Conservation (phyloP, 1,139 yeast species). For the Pichia sorboxylosa region DNA sequence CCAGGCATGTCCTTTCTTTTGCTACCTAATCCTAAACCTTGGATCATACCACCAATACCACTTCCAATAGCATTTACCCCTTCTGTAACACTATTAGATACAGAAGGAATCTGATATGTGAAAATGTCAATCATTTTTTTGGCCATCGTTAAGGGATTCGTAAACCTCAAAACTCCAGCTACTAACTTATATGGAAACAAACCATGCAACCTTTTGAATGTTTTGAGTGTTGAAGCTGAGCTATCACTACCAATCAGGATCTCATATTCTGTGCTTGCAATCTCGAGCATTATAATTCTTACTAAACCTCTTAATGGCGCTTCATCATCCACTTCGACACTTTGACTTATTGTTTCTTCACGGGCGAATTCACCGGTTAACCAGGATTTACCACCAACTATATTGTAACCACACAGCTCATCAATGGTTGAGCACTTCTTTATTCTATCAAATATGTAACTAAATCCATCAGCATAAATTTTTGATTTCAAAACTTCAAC, state of each 20-base stretch:
- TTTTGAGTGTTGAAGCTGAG: conserved; percentile 60
- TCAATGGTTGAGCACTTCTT: conserved; percentile 41
- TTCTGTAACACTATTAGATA: conserved; percentile 26
- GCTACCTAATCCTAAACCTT: conserved; percentile 7
- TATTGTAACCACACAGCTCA: conserved; percentile 29
- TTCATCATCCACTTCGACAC: conserved; percentile 1
- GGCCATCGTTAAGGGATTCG: conserved; percentile 79
- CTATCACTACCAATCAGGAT: conserved; percentile 69
- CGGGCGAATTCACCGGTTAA: not conserved
- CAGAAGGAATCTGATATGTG: conserved; percentile 54
- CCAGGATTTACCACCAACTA: conserved; percentile 3
- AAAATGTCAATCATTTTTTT: conserved; percentile 68
- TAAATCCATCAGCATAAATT: conserved; percentile 30
- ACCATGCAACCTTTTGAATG: conserved; percentile 56
- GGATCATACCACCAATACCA: conserved; percentile 10
- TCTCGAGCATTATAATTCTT: conserved; percentile 72
- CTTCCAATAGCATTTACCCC: conserved; percentile 6
- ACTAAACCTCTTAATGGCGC: conserved; percentile 58
- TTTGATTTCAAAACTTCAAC: conserved; percentile 43
- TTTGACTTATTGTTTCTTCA: not conserved
- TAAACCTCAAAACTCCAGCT: conserved; percentile 62
- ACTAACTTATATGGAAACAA: conserved; percentile 68
- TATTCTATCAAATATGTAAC: conserved; percentile 50
- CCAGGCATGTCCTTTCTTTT: conserved; percentile 2
- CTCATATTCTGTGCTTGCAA: conserved; percentile 76